A percentile compares a stretch with the other conserved stretches of the same genome.
Evolutionary conservation across 768 basidiomycete genomes (phyloP).

Genomic region (Mycena latifolia): DNA sequence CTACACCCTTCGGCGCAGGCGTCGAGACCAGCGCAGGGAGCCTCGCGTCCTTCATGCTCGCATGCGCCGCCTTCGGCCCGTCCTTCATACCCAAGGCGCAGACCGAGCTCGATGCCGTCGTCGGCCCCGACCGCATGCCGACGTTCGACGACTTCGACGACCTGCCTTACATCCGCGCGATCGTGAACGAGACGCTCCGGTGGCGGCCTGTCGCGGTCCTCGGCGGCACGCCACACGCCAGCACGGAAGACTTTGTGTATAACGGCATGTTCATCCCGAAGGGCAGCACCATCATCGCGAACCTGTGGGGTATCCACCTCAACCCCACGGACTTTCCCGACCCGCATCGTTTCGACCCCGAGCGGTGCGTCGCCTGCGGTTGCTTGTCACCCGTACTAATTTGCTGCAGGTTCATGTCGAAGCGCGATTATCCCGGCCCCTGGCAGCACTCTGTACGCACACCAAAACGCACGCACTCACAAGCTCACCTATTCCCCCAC

Average conservation of each 20-base stretch:
- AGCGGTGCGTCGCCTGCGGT: conserved; percentile 9
- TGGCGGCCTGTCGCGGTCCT: conserved; percentile 52
- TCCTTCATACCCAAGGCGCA: conserved; percentile 53
- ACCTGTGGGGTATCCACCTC: conserved; percentile 41
- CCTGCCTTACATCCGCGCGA: conserved; percentile 51
- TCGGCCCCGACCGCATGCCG: conserved; percentile 55
- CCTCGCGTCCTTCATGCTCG: conserved; percentile 48
- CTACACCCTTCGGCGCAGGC: conserved; percentile 58
- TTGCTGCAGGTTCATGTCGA: conserved; percentile 27
- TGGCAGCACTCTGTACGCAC: conserved; percentile 33
- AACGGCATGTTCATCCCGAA: conserved; percentile 55
- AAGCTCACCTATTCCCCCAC: not conserved
- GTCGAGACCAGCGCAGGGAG: conserved; percentile 57
- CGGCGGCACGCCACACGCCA: conserved; percentile 52
- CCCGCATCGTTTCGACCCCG: conserved; percentile 33
- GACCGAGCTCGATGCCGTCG: conserved; percentile 51
- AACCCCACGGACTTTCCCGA: conserved; percentile 32
- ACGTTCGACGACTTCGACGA: conserved; percentile 48
- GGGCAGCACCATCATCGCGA: conserved; percentile 52
- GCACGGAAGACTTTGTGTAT: conserved; percentile 52
- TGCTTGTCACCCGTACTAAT: not conserved
- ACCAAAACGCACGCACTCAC: no score
- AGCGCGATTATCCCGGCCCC: conserved; percentile 34
- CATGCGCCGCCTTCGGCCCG: conserved; percentile 29
- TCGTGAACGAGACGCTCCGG: conserved; percentile 55